These are phyloP conservation scores for Poronia punctata DNA, from an alignment of 495 filamentous ascomycete genomes.

Conservation along the genomic window DNA sequence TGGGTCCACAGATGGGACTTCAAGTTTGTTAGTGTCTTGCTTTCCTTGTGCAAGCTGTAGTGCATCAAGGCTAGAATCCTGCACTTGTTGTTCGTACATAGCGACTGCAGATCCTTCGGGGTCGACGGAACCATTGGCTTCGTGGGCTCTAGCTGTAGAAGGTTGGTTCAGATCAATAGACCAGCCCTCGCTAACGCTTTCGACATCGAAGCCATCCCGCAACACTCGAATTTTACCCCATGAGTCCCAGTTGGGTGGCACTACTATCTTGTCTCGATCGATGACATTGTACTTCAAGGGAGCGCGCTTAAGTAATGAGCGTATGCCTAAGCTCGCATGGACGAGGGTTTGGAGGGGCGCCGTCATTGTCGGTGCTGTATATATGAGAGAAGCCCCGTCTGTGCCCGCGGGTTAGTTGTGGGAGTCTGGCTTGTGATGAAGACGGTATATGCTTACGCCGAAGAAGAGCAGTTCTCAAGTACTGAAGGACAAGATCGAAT, in stretches of 20 bases:
- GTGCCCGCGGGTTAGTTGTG: slow-evolving; percentile 16
- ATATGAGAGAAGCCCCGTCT: slow-evolving; percentile 90
- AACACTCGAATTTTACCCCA: slow-evolving; percentile 96
- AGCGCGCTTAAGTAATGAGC: slow-evolving; percentile 76
- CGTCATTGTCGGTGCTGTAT: slow-evolving; percentile 72
- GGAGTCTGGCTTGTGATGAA: not conserved
- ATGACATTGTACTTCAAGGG: slow-evolving; percentile 91
- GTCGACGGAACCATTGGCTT: slow-evolving; percentile 12
- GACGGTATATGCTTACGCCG: slow-evolving; percentile 55
- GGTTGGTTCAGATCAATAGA: slow-evolving; percentile 65
- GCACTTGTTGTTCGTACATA: slow-evolving; percentile 74
- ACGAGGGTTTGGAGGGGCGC: slow-evolving; percentile 76
- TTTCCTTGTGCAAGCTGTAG: slow-evolving; percentile 45
- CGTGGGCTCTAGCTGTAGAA: slow-evolving; percentile 25
- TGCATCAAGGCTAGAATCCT: slow-evolving; percentile 58
- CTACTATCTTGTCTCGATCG: slow-evolving; percentile 87
- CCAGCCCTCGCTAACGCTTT: slow-evolving; percentile 79
- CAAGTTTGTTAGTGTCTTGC: slow-evolving; percentile 46
- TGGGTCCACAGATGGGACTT: slow-evolving; percentile 68
- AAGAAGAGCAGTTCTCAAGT: slow-evolving; percentile 75
- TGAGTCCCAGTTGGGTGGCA: slow-evolving; percentile 96
- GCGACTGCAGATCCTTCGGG: slow-evolving; percentile 53
- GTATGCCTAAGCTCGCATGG: slow-evolving; percentile 82
- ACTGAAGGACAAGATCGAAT: slow-evolving; percentile 87
- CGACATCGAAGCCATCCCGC: slow-evolving; percentile 89